These are phyloP conservation scores for Lactarius vividus DNA, from an alignment of 768 basidiomycete species.

Conservation along the genomic window DNA sequence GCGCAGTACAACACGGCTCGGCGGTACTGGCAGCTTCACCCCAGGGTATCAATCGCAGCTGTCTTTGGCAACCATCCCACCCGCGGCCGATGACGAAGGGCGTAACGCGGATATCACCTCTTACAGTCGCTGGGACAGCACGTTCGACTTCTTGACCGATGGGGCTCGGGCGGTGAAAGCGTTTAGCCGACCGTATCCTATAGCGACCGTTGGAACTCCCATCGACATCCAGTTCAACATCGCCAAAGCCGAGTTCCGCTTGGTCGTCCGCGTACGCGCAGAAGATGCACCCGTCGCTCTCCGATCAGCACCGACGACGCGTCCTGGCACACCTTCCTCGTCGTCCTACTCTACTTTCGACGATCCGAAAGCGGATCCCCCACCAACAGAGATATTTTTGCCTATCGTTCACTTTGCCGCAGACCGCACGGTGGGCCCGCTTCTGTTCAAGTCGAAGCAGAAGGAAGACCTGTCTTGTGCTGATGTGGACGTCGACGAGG, in stretches of 20 bases:
- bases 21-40: background rate
- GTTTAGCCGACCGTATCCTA: conserved; percentile 82
- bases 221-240: conserved; percentile 74
- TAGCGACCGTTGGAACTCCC: conserved; percentile 67
- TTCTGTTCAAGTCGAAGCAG: conserved; percentile 9
- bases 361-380: conserved; percentile 37
- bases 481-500: conserved; percentile 13
- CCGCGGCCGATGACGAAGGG: conserved; percentile 26
- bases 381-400: conserved; percentile 85
- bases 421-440: conserved; percentile 32
- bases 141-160: conserved; percentile 74
- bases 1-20: conserved; percentile 11
- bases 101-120: conserved; percentile 27
- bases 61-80: conserved; percentile 38
- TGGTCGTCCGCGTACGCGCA: conserved; percentile 59
- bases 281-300: conserved; percentile 47
- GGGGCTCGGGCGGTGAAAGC: conserved; percentile 84
- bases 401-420: conserved; percentile 88
- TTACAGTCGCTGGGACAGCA: conserved; percentile 44
- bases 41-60: conserved; percentile 36
- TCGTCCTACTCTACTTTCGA: conserved; percentile 25
- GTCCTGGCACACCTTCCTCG: conserved; percentile 26
- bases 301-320: conserved; percentile 20
- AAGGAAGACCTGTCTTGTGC: conserved; percentile 19
- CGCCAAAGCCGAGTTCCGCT: conserved; percentile 61